These are phyloP conservation scores for Erysimum cheiranthoides DNA, from an alignment of 345 rosid species.

Conservation along the genomic window DNA sequence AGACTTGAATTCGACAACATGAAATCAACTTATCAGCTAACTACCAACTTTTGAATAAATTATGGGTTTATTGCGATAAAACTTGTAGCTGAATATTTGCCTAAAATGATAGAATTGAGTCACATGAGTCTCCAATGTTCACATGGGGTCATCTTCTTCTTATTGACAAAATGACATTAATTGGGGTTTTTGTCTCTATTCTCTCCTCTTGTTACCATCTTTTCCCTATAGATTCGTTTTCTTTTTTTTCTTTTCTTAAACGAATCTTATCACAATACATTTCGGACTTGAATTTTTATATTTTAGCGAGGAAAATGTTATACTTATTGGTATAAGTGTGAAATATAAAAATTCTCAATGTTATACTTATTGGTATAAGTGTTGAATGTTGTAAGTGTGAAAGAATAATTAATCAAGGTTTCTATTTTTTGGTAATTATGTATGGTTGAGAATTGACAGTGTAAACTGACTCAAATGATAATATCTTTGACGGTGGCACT, in stretches of 20 bases:
- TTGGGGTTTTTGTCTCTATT: constrained; percentile 43
- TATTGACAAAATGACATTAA: constrained; percentile 46
- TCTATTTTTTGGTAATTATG: not conserved
- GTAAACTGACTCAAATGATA: constrained; percentile 22
- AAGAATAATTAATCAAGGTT: not conserved
- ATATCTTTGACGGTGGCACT: constrained; percentile 33
- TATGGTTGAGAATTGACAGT: constrained; percentile 21
- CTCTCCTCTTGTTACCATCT: constrained; percentile 33
- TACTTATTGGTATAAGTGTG: constrained; percentile 7
- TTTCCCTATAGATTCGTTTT: constrained; percentile 37
- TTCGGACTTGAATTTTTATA: constrained; percentile 4
- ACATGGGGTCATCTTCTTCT: constrained; percentile 48
- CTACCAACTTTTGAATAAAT: constrained; percentile 23
- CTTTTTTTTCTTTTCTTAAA: not conserved
- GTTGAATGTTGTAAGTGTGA: not conserved
- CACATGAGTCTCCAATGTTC: constrained; percentile 50
- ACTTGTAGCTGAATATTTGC: constrained; percentile 19
- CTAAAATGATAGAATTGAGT: constrained; percentile 41
- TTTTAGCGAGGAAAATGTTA: constrained; percentile 10
- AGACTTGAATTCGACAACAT: constrained; percentile 2
- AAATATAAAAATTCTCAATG: too few species aligned
- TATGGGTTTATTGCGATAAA: constrained; percentile 24
- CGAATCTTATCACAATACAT: constrained; percentile 16
- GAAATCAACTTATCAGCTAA: not conserved
- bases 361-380: constrained; percentile 13